Conservation (phyloP, 768 basidiomycete genomes). For the Chlorophyllum brunneum region DNA sequence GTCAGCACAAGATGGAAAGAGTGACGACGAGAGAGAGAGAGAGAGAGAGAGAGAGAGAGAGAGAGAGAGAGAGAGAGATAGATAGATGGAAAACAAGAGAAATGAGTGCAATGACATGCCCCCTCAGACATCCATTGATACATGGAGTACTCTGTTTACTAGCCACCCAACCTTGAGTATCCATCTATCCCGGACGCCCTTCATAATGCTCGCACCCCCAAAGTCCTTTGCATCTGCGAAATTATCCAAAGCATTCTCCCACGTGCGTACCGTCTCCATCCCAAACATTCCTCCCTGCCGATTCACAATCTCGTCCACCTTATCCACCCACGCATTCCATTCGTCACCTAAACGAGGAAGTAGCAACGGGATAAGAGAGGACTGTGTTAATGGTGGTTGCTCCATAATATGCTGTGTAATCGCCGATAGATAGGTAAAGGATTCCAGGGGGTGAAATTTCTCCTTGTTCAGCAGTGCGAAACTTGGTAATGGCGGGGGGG, state of each 20-base stretch:
- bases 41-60: not conserved
- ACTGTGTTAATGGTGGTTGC: constrained; percentile 65
- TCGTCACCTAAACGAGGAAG: constrained; percentile 65
- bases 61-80: not conserved
- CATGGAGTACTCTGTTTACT: constrained; percentile 44
- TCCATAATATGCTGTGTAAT: constrained; percentile 64
- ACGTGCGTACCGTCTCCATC: constrained; percentile 59
- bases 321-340: constrained; percentile 75
- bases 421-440: constrained; percentile 65
- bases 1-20: not conserved
- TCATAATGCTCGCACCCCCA: constrained; percentile 34
- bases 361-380: constrained; percentile 51
- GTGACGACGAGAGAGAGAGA: not conserved
- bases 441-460: constrained; percentile 69
- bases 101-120: not conserved
- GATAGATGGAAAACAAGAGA: not conserved
- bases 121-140: constrained; percentile 31
- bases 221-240: constrained; percentile 50
- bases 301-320: constrained; percentile 69
- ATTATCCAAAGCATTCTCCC: constrained; percentile 68
- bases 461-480: constrained; percentile 48
- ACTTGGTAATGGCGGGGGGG: constrained; percentile 31
- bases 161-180: constrained; percentile 76
- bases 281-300: constrained; percentile 77
- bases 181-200: constrained; percentile 55